Evolutionary conservation across 345 rosid species (phyloP), one percentile per base, ranked within the genome.

Genomic region (Bruguiera gymnorhiza): DNA sequence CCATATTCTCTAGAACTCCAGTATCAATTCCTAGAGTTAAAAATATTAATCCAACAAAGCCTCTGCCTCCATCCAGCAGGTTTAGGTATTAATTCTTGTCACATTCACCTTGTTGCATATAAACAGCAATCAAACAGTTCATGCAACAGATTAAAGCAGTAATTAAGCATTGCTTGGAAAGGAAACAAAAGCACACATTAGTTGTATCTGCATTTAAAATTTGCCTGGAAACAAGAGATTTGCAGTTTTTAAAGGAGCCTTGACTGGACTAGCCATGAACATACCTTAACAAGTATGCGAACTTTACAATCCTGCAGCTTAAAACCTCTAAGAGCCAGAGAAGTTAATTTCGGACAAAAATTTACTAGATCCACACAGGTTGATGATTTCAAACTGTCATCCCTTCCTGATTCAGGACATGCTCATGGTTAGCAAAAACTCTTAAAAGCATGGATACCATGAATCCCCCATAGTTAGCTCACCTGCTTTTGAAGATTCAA

Each of bases 301-400:
- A 84, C 83, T 80, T 84, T 83, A 65, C 75, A 74, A 76, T 86
- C 89, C 51, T 78, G 88, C 60, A 90, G 80, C 85, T 86, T 88
- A 82, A 90, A 90, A 63, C 96, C 95, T 82, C 91, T 87, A 68
- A 93, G 91, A 7, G 95, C 87, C 77, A 93, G 73, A 65, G 93
- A 90, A 46, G 82, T 81, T 72, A 93, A 66, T 63, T 88, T 84
- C 46, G 89, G 95, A 78, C 93, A 86, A 68, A 74, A 87, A 78
- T 78, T 81, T 78, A 88, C 95, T 0, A 92, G 84, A 64, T 90
- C 90, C 78, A 76, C 71, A 71, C 93, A 87, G 62, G 85, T 82
- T 8, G 91, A 85, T 3, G 83, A 82, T 83, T 84, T 81, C 81
- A 83, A 43, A 82, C 82, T 74, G 82, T 78, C 97, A 80, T 85